phyloP scores from a whole-genome alignment of 176 grass and related monocot species.

The Ananas comosus region DNA sequence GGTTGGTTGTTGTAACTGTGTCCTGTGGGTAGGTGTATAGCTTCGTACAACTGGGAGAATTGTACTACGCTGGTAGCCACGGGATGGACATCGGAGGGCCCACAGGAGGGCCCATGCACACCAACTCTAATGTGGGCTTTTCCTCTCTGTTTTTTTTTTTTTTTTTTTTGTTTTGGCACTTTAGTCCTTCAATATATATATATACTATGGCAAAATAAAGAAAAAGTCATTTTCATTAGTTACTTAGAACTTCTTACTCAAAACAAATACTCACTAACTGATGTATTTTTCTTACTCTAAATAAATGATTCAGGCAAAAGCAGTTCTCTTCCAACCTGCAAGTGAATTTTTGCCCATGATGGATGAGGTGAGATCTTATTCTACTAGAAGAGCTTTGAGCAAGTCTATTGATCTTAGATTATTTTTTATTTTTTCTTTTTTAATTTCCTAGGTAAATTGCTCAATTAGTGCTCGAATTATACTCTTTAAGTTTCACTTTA shows the following conservation, averaged over 20 bases:
- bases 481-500: too few species aligned
- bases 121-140: conserved; percentile 28
- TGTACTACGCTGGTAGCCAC: conserved; percentile 88
- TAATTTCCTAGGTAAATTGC: too few species aligned
- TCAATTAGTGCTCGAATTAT: too few species aligned
- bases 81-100: conserved; percentile 87
- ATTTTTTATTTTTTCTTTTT: too few species aligned
- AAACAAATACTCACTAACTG: too few species aligned
- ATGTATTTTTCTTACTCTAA: too few species aligned
- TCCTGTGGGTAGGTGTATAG: conserved; percentile 33
- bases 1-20: conserved; percentile 2
- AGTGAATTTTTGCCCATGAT: conserved; percentile 63
- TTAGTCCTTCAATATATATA: too few species aligned
- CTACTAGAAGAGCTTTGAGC: too few species aligned
- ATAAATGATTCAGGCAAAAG: conserved; percentile 7
- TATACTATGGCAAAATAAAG: too few species aligned
- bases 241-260: too few species aligned
- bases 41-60: conserved; percentile 52
- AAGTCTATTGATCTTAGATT: too few species aligned
- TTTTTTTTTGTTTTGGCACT: background rate
- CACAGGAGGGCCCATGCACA: conserved; percentile 22
- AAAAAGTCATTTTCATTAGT: too few species aligned
- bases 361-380: conserved; percentile 26
- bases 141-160: background rate
- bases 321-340: conserved; percentile 61